Evolutionary conservation across 164 flowering plant species (phyloP), one percentile per base, ranked within the genome.

Genomic region (Buxus sempervirens): DNA sequence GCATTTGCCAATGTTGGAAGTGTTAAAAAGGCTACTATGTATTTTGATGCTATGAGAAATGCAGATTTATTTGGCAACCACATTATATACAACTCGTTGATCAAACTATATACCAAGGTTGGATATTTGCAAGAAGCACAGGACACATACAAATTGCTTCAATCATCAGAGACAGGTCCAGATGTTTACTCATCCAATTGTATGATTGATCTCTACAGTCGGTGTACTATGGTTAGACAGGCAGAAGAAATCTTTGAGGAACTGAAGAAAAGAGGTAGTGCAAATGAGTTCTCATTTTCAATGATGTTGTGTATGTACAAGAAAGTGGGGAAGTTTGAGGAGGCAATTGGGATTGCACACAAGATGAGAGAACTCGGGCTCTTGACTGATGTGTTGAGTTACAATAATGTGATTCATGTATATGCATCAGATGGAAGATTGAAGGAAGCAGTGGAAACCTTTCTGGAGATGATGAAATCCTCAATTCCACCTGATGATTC

Each of bases 271-370:
- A 84, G 79, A 55, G 91, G 88, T 21, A 60, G 64, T n/a, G 96
- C 92, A 25, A 95, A 91, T 72, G 97, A 95, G 79, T 95, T 95
- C 68, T 83, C 96, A 2, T 90, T 70, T 71, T 90, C 96, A 54
- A 91, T 90, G 96, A 95, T 91, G 92, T 69, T 94, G 78, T 88
- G 93, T 66, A 85, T 94, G 96, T 90, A 94, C 75, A 90, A 79
- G 79, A 84, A 77, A 75, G 58, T 82, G 28, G 93, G 91, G 28
- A 80, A 80, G 64, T 80, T 83, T 63, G 78, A 73, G 25, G 86
- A 90, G 62, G 96, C 97, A 58, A 27, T 76, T 64, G 63, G 38
- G 26, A 82, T 91, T 62, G 97, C 91, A 45, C 67, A 73, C 41
- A 73, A 82, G 78, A 94, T 91, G 97, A 82, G 78, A 67, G 90